A percentile compares a stretch with the other conserved stretches of the same genome.
These are phyloP conservation scores for Trypanosoma vivax DNA, from an alignment of 208 protist genomes.

Conservation along the genomic window DNA sequence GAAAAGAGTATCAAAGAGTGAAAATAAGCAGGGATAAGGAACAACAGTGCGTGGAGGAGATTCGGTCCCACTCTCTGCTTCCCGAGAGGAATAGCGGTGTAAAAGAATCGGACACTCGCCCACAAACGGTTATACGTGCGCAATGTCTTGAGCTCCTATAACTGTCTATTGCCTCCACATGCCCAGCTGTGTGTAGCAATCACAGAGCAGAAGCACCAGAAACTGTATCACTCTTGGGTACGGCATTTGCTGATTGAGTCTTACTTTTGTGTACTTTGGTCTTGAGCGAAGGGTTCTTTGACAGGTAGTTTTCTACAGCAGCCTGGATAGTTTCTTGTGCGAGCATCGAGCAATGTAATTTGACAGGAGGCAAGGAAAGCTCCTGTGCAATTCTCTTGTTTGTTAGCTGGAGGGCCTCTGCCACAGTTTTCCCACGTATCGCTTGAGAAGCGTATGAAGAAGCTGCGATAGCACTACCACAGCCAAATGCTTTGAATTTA, in stretches of 20 bases:
- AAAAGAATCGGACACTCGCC: too few relatives aligned
- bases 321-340: constrained; percentile 99
- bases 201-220: too few relatives aligned
- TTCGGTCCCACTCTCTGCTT: too few relatives aligned
- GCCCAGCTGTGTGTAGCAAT: too few relatives aligned
- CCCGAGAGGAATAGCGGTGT: too few relatives aligned
- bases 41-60: too few relatives aligned
- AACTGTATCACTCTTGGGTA: background rate
- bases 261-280: constrained; percentile 66
- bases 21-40: too few relatives aligned
- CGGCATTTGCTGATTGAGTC: background rate
- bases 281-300: constrained; percentile 90
- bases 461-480: constrained; percentile 98
- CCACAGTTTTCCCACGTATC: constrained; percentile 96
- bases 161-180: too few relatives aligned
- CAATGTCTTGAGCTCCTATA: too few relatives aligned
- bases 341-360: constrained; percentile 99
- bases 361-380: constrained; percentile 98
- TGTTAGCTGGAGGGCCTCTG: constrained; percentile 94
- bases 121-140: too few relatives aligned
- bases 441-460: constrained; percentile 97
- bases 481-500: constrained; percentile 99
- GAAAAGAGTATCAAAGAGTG: too few relatives aligned
- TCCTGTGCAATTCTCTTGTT: constrained; percentile 98
- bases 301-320: constrained; percentile 96